Conservation (phyloP, 768 basidiomycete genomes). For the Trametes punicea region DNA sequence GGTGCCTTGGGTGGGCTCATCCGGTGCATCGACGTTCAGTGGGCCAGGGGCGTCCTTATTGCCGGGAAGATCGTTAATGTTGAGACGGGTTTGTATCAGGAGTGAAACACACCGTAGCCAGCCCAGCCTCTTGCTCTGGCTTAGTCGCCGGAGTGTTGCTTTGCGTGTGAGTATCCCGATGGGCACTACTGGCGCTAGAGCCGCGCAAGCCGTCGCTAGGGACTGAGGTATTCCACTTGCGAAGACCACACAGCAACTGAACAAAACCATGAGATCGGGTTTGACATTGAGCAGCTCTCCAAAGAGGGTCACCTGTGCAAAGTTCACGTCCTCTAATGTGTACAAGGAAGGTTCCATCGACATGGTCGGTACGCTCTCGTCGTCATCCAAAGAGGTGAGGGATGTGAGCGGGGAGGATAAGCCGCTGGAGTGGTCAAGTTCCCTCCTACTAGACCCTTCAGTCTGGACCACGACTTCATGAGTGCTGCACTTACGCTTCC, state of each 20-base stretch:
- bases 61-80: not conserved
- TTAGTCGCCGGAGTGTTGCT: too few species aligned
- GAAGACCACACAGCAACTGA: slow-evolving; percentile 32
- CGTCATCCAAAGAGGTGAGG: slow-evolving; percentile 67
- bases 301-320: slow-evolving; percentile 50
- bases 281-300: too few species aligned
- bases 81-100: too few species aligned
- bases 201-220: not conserved
- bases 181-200: not conserved
- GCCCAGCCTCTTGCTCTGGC: not conserved
- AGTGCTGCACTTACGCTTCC: slow-evolving; percentile 37
- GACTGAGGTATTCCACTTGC: not conserved
- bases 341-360: slow-evolving; percentile 33
- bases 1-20: not conserved
- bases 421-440: slow-evolving; percentile 41
- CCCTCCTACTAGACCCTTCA: slow-evolving; percentile 1
- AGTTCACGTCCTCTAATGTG: slow-evolving; percentile 40
- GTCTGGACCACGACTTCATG: not conserved
- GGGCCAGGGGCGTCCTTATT: not conserved
- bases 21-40: not conserved
- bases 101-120: not conserved
- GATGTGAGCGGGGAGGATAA: slow-evolving; percentile 74
- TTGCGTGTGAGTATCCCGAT: not conserved
- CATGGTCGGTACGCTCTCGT: slow-evolving; percentile 36
- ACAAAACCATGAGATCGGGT: not conserved